Percentiles rank a stretch among this genome's conserved stretches.
These are phyloP conservation scores for Aurantiochytrium sp. DNA, from an alignment of 108 stramenopile species.

Conservation along the genomic window DNA sequence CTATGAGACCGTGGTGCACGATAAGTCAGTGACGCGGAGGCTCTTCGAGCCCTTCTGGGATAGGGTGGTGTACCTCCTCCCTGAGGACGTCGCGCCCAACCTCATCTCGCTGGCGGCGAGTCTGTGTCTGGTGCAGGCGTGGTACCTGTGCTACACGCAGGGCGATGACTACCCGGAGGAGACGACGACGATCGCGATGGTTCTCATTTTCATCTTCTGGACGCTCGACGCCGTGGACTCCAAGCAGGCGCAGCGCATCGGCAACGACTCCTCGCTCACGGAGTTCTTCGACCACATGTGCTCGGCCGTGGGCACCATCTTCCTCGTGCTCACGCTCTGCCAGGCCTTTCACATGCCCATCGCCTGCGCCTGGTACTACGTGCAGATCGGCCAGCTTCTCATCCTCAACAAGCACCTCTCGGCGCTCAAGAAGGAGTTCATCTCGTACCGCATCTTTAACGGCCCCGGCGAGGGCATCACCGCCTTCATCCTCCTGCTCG, in stretches of 20 bases:
- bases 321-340: conserved; percentile 67
- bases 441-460: conserved; percentile 73
- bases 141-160: conserved; percentile 72
- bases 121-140: conserved; percentile 67
- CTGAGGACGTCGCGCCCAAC: conserved; percentile 74
- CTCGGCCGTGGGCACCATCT: conserved; percentile 74
- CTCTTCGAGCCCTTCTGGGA: conserved; percentile 60
- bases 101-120: conserved; percentile 70
- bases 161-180: conserved; percentile 65
- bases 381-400: conserved; percentile 71
- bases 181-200: conserved; percentile 70
- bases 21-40: conserved; percentile 67
- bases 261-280: conserved; percentile 72
- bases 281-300: conserved; percentile 81
- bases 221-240: conserved; percentile 60
- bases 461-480: conserved; percentile 70
- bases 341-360: conserved; percentile 69
- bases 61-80: conserved; percentile 58
- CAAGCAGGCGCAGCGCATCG: conserved; percentile 72
- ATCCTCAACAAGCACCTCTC: conserved; percentile 76
- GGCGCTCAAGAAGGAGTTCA: conserved; percentile 76
- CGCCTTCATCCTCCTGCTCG: neutral
- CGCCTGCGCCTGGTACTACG: conserved; percentile 77
- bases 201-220: conserved; percentile 70
- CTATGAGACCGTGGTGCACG: conserved; percentile 70